Conservation (phyloP, 371 early-diverging fungal genomes). For the Haplosporangium sp. region DNA sequence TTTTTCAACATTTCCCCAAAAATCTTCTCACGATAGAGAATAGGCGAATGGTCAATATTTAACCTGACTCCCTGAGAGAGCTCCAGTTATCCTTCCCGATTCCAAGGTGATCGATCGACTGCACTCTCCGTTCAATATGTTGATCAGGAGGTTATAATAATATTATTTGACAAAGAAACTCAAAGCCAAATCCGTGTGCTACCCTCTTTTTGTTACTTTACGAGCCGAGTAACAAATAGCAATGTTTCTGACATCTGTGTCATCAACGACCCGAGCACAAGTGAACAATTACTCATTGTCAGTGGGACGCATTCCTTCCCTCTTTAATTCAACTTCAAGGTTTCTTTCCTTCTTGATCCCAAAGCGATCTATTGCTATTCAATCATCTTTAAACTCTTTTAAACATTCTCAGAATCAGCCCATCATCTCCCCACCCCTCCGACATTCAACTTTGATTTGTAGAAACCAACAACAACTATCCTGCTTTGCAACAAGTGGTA, state of each 20-base stretch:
- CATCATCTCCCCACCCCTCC: background rate
- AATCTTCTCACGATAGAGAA: slow-evolving; percentile 14
- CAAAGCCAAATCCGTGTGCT: too few relatives aligned
- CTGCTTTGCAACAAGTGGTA: slow-evolving; percentile 26
- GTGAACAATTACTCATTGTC: slow-evolving; percentile 2
- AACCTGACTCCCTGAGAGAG: slow-evolving; percentile 3
- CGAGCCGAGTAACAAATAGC: background rate
- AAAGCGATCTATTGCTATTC: background rate
- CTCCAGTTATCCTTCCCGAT: background rate
- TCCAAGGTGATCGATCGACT: background rate
- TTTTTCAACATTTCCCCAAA: background rate
- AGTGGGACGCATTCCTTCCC: background rate
- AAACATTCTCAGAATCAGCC: background rate
- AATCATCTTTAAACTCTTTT: background rate
- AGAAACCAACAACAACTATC: slow-evolving; percentile 10
- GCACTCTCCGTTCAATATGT: too few relatives aligned
- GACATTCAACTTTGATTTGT: background rate
- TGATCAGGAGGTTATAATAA: too few relatives aligned
- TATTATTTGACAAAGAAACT: too few relatives aligned
- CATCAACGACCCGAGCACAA: slow-evolving; percentile 22
- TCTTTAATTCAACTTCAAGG: background rate
- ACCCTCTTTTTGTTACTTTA: background rate
- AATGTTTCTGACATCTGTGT: slow-evolving; percentile 4
- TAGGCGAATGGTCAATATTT: slow-evolving; percentile 44
- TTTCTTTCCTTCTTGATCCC: background rate